Percentiles rank a stretch among this genome's conserved stretches.
phyloP scores from a whole-genome alignment of 2,329 filamentous ascomycete genomes.

The Colletotrichum liriopes region DNA sequence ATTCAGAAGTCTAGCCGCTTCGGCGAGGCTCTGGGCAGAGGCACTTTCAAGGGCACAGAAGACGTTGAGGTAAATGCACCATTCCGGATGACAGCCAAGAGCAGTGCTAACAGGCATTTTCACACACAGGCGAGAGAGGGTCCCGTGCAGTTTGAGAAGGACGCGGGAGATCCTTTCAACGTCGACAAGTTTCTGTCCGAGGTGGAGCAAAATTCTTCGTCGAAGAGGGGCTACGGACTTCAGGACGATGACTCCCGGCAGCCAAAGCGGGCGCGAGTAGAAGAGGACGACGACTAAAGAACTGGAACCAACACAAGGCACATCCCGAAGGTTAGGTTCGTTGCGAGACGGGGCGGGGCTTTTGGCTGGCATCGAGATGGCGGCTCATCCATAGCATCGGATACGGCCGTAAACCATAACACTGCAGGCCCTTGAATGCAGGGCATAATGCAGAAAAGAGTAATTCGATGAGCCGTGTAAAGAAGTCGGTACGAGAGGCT shows the following conservation, averaged over 20 bases:
- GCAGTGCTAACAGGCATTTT: conserved; percentile 21
- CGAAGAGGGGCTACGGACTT: conserved; percentile 83
- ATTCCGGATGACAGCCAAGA: background rate
- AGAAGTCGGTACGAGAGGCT: conserved; percentile 23
- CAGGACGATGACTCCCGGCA: conserved; percentile 74
- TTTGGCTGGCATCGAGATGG: conserved; percentile 23
- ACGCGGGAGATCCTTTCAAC: conserved; percentile 87
- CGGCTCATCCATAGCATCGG: conserved; percentile 11
- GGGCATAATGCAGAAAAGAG: conserved; percentile 29
- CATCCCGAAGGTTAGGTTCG: background rate
- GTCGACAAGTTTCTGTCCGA: conserved; percentile 95
- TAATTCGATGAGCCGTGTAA: conserved; percentile 13
- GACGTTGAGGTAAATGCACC: conserved; percentile 79
- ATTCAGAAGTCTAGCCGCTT: conserved; percentile 91
- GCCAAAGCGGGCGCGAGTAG: conserved; percentile 83
- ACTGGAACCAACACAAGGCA: background rate
- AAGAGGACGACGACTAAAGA: conserved; percentile 74
- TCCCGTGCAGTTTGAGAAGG: conserved; percentile 97
- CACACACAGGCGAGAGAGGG: conserved; percentile 79
- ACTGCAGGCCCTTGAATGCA: background rate
- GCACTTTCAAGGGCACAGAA: conserved; percentile 90
- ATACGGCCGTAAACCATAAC: conserved; percentile 5
- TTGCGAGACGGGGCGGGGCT: background rate
- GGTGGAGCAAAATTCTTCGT: conserved; percentile 73
- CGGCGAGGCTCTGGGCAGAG: conserved; percentile 86